Percentiles rank a stretch among this genome's conserved stretches.
Conservation (phyloP, 1,139 yeast species). For the Scheffersomyces titani region DNA sequence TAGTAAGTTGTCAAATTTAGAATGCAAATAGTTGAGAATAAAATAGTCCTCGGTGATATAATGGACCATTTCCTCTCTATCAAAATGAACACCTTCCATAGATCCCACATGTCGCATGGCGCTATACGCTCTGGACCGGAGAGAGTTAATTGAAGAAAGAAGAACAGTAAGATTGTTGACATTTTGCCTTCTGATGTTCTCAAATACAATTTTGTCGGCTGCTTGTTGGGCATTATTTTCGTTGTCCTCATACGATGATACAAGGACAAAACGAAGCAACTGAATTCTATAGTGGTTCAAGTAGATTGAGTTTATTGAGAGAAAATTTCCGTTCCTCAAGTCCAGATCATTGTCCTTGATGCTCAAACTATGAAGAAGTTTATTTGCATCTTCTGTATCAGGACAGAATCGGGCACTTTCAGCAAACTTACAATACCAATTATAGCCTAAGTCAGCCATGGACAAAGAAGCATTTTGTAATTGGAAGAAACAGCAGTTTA, state of each 20-base stretch:
- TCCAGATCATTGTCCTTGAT: neutral
- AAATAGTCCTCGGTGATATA: constrained; percentile 14
- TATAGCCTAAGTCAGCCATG: neutral
- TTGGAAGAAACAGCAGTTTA: neutral
- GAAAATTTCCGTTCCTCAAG: neutral
- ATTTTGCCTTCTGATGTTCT: constrained; percentile 3
- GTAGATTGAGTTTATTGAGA: constrained; percentile 10
- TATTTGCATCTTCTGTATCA: neutral
- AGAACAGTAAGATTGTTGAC: constrained; percentile 7
- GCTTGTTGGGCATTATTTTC: neutral
- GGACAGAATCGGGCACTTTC: neutral
- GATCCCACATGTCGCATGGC: constrained; percentile 8
- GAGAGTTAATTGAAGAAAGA: constrained; percentile 6
- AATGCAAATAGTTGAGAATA: constrained; percentile 11
- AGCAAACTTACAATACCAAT: neutral
- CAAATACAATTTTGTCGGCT: constrained; percentile 1
- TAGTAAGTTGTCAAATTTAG: constrained; percentile 11
- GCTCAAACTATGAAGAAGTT: neutral
- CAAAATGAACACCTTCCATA: constrained; percentile 5
- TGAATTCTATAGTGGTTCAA: constrained; percentile 12
- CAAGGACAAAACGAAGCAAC: constrained; percentile 8
- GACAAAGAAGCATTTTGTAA: neutral
- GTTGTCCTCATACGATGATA: constrained; percentile 4
- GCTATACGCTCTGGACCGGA: constrained; percentile 9
- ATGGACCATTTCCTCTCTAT: constrained; percentile 13